A percentile compares a stretch with the other conserved stretches of the same genome.
Evolutionary conservation across 352 stramenopile genomes (phyloP).

Genomic region (Phytophthora syringae): DNA sequence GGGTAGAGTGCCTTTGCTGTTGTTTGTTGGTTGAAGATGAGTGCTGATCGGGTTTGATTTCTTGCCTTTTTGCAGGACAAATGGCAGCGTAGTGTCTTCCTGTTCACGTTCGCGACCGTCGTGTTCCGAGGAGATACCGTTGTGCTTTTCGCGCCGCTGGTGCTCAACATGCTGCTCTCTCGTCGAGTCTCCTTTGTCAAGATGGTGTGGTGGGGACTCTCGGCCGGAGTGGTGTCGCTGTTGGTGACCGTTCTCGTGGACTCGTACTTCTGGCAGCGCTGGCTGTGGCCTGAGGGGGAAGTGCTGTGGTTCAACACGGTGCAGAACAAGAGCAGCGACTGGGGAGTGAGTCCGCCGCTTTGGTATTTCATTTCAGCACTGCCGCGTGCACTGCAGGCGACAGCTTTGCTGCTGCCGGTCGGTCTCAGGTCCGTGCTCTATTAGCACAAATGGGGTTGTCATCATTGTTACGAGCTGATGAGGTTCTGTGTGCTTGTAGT

Average conservation of each 20-base stretch:
- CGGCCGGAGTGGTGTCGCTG: slow-evolving; percentile 74
- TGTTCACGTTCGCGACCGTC: slow-evolving; percentile 93
- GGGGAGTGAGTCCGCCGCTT: slow-evolving; percentile 94
- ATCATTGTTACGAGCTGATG: neutral
- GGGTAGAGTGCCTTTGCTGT: slow-evolving; percentile 27
- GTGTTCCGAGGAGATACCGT: slow-evolving; percentile 98
- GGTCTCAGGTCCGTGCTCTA: slow-evolving; percentile 58
- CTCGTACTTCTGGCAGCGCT: slow-evolving; percentile 94
- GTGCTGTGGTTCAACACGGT: slow-evolving; percentile 98
- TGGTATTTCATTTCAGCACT: slow-evolving; percentile 97
- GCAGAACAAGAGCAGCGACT: slow-evolving; percentile 97
- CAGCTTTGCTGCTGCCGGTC: slow-evolving; percentile 84
- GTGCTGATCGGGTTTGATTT: too few relatives aligned
- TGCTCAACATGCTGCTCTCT: slow-evolving; percentile 91
- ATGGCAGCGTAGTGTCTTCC: slow-evolving; percentile 60
- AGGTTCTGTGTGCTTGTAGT: slow-evolving; percentile 29
- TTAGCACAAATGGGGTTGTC: neutral
- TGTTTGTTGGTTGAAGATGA: neutral
- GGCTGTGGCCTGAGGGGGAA: slow-evolving; percentile 97
- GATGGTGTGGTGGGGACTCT: slow-evolving; percentile 86
- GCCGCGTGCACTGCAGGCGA: slow-evolving; percentile 89
- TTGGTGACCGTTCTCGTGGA: slow-evolving; percentile 91
- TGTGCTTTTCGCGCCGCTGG: slow-evolving; percentile 94
- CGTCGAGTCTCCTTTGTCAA: slow-evolving; percentile 69
- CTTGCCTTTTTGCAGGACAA: too few relatives aligned